Evolutionary conservation across 768 basidiomycete genomes (phyloP), one percentile per base, ranked within the genome.

Genomic region (Lactifluus subvellereus): DNA sequence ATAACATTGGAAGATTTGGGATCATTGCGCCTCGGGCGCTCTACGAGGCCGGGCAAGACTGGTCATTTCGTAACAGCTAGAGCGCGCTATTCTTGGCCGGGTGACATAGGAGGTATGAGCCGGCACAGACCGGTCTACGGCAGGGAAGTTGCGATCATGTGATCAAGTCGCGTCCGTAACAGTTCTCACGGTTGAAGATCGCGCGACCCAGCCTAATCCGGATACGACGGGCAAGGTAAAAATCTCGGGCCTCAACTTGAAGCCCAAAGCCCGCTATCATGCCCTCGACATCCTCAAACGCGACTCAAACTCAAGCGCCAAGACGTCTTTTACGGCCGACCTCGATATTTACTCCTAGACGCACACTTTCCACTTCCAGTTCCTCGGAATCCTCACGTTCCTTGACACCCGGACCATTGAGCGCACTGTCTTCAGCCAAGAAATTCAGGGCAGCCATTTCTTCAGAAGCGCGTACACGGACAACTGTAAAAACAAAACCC

Each of bases 381-480:
- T 49, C 60, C 27, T 62, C 64, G 1, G 61, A 49, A 43, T 47
- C 60, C 4, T 49, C 60, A 6, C 67, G 65, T 49, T 49, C 59
- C 6, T 57, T 60, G 6, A 66, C 67, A n/a, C 54, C 59, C 6
- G 59, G 59, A 3, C 59, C 65, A 43, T 43, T 66, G 37, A 65
- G 35, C 37, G 16, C 66, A 18, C 45, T 67, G 18, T 32, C 57
- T 47, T 63, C 69, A 3, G 66, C 66, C 33, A 69, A 60, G 62
- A 69, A 64, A 54, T 55, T 64, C 58, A 69, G 58, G 40, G 57
- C 69, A 2, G 42, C 62, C 16, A 49, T 69, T 35, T 54, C 68
- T 9, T 33, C 60, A 20, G 69, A 69, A 38, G 61, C 69, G 3
- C 61, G 68, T 32, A 51, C 57, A 10, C 65, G 69, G 8, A 67